Evolutionary conservation across 257 asterid species (phyloP), one percentile per base, ranked within the genome.

Genomic region (Solanum gandarillasii): DNA sequence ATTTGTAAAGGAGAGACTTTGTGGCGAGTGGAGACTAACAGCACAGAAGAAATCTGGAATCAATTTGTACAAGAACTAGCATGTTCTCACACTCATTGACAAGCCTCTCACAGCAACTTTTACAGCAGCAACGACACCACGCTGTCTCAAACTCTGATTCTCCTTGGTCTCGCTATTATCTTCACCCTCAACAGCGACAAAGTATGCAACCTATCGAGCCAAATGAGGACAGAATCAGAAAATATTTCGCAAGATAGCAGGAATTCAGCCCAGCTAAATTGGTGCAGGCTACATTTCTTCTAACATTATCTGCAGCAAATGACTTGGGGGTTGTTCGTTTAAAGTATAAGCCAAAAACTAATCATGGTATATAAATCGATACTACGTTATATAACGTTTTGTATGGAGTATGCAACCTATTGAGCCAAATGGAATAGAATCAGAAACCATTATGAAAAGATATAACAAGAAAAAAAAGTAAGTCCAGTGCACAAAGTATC

Each of bases 31-130:
- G 62, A 0, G 10, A 52, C n/a, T 52, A 52, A 18, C 4, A 55
- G n/a, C 65, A 55, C n/a, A 18, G 29, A 74, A n/a, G 12, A 12
- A 75, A n/a, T 29, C 65, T 55, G 65, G 65, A 55, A 0, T 0
- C 3, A 25, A 2, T 43, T 43, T 79, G 39, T 8, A 2, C 67
- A 79, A 86, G 68, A 39, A 20, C 89, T 93, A 93, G 41, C 95
- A 92, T 67, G 96, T 91, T 91, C 92, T 90, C 85, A 93, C 89
- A 3, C 92, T 89, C 93, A 96, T 94, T 25, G 98, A 92, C 88
- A 90, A 88, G 88, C 99, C 90, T 88, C 99, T 94, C 86, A 96
- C 94, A 1, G 99, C 98, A 87, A 95, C 98, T 90, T 93, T 95
- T 67, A 97, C 97, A 11, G 98, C 95, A 12, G 97, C 98, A 23